Percentiles rank a stretch among this genome's conserved stretches.
Evolutionary conservation across 2,329 filamentous ascomycete genomes (phyloP).

Genomic region (Penicillium glabrum): DNA sequence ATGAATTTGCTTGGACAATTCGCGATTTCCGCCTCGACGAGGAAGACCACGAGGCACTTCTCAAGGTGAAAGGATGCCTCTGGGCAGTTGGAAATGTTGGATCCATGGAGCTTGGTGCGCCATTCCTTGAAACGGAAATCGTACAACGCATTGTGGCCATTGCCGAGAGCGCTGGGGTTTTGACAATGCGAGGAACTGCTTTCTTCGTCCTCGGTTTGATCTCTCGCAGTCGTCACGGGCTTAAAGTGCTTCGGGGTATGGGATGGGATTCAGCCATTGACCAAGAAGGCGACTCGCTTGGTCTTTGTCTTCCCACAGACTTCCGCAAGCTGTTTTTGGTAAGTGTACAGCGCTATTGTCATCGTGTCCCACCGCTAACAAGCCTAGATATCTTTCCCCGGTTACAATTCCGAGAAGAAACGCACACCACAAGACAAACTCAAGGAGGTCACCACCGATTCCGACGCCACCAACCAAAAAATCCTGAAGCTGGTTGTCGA

Average conservation of each 20-base stretch:
- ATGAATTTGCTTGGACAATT: slow-evolving; percentile 87
- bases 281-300: slow-evolving; percentile 75
- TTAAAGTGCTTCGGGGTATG: slow-evolving; percentile 84
- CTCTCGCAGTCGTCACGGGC: slow-evolving; percentile 84
- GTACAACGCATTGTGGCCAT: slow-evolving; percentile 85
- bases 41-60: slow-evolving; percentile 79
- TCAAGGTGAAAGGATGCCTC: slow-evolving; percentile 93
- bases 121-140: slow-evolving; percentile 87
- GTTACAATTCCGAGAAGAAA: slow-evolving; percentile 44
- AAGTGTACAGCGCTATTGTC: slow-evolving; percentile 33
- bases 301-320: slow-evolving; percentile 80
- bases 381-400: slow-evolving; percentile 38
- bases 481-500: slow-evolving; percentile 85
- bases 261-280: slow-evolving; percentile 94
- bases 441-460: slow-evolving; percentile 60
- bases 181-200: slow-evolving; percentile 91
- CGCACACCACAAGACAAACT: slow-evolving; percentile 46
- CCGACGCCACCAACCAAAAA: slow-evolving; percentile 65
- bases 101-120: slow-evolving; percentile 94
- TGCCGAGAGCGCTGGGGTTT: slow-evolving; percentile 81
- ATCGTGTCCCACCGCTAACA: slow-evolving; percentile 9
- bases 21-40: slow-evolving; percentile 81
- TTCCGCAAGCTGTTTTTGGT: slow-evolving; percentile 77
- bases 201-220: slow-evolving; percentile 95
- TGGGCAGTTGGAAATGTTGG: slow-evolving; percentile 99